Percentiles rank a stretch among this genome's conserved stretches.
phyloP scores from a whole-genome alignment of 176 grass and related monocot species.

The Aegilops longissima region DNA sequence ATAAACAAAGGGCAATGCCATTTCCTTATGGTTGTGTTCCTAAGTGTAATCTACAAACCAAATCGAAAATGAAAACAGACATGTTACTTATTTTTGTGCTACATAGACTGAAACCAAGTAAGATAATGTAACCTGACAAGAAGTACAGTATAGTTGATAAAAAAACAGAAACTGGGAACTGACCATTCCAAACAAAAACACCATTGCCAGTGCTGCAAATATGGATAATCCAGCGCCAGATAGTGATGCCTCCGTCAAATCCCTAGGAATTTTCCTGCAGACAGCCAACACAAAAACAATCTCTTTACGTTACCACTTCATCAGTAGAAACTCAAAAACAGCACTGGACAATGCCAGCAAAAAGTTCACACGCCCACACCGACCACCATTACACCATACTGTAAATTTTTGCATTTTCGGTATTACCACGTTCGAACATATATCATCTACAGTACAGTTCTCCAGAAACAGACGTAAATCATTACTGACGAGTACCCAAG shows the following conservation, averaged over 20 bases:
- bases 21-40: not conserved
- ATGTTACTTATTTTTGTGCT: not conserved
- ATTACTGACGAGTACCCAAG: not conserved
- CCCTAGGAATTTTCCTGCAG: conserved; percentile 93
- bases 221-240: conserved; percentile 91
- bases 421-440: not conserved
- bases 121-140: not conserved
- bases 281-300: conserved; percentile 18
- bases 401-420: not conserved
- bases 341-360: not conserved
- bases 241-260: conserved; percentile 96
- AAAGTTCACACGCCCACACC: not conserved
- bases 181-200: conserved; percentile 99
- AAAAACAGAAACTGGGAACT: conserved; percentile 6
- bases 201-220: conserved; percentile 70
- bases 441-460: not conserved
- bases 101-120: not conserved
- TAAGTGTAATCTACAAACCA: not conserved
- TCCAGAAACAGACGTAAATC: not conserved
- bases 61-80: not conserved
- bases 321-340: not conserved
- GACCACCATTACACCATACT: not conserved
- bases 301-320: not conserved
- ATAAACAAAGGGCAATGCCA: not conserved
- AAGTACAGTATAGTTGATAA: not conserved